Evolutionary conservation across 2,329 filamentous ascomycete genomes (phyloP).

Genomic region (Cercospora nicotianae): DNA sequence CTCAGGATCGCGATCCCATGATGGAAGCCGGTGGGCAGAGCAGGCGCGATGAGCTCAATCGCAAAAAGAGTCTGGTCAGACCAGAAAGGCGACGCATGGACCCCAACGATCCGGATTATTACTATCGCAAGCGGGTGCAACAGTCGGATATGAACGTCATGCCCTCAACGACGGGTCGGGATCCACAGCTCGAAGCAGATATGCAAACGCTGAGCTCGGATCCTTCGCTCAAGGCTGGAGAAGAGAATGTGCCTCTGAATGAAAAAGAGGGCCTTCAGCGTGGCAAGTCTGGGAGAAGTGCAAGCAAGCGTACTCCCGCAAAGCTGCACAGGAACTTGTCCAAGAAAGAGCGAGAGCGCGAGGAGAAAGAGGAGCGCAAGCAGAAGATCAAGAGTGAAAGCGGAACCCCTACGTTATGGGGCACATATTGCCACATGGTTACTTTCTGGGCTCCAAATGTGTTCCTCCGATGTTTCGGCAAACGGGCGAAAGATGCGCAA

Average conservation of each 20-base stretch:
- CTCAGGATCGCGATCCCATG: constrained; percentile 54
- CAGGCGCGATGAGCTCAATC: constrained; percentile 53
- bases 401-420: constrained; percentile 85
- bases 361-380: constrained; percentile 46
- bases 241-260: constrained; percentile 40
- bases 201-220: constrained; percentile 61
- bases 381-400: constrained; percentile 64
- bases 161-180: constrained; percentile 89
- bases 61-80: constrained; percentile 85
- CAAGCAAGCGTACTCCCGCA: constrained; percentile 31
- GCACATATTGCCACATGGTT: constrained; percentile 87
- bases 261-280: constrained; percentile 27
- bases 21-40: constrained; percentile 46
- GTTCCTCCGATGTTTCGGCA: constrained; percentile 80
- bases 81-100: constrained; percentile 86
- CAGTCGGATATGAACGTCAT: constrained; percentile 87
- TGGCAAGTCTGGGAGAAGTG: constrained; percentile 39
- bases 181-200: constrained; percentile 72
- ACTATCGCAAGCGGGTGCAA: constrained; percentile 79
- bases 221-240: constrained; percentile 23
- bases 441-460: constrained; percentile 95
- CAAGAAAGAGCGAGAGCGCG: constrained; percentile 62
- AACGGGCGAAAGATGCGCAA: constrained; percentile 79
- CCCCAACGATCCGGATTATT: constrained; percentile 86
- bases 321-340: constrained; percentile 62